Evolutionary conservation across 2,329 filamentous ascomycete species (phyloP), one percentile per base, ranked within the genome.

Genomic region (Chrysosphaeria jannelii): DNA sequence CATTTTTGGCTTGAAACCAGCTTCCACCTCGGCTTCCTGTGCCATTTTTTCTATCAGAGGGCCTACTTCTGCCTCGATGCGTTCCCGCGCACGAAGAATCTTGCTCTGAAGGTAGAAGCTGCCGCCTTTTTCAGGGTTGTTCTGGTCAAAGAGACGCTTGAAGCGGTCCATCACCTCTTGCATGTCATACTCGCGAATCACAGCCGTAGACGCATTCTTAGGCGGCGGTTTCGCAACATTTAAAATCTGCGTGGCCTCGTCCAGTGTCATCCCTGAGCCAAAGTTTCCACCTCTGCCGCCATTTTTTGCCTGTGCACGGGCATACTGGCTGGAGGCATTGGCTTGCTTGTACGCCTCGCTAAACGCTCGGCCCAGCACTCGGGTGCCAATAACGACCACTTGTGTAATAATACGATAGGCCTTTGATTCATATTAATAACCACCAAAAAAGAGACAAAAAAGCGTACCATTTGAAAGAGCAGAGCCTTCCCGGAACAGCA

Each of bases 51-150:
- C 67, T 36, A 64, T 53, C 28, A 66, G 58, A 28, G 71, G 64
- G 32, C 65, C 56, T 19, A 85, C 50, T 46, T 97, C 81, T 36
- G 69, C 57, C 50, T 93, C 81, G 47, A 97, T 70, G 32, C 85
- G 56, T 48, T 97, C 81, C 36, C 81, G 62, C 28, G 85, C 85
- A 30, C 85, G 57, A 35, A 93, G 48, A 26, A 97, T 64, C 50
- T 97, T 97, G 55, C 81, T 93, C 48, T 97, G 85, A 23, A 97
- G 55, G 46, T 97, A 97, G 47, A 97, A 97, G 38, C 78, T 91
- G 25, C 85, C 85, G 17, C 85, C 85, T 40, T 90, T 90, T 45
- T 88, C 57, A 8, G 85, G 81, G 33, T 97, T 74, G 48, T 97
- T 97, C 35, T 62, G 51, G 45, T 97, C 85, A 42, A 91, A 97